Base-by-base conservation (phyloP, 768 basidiomycete species). In the Nidularia pulvinata region DNA sequence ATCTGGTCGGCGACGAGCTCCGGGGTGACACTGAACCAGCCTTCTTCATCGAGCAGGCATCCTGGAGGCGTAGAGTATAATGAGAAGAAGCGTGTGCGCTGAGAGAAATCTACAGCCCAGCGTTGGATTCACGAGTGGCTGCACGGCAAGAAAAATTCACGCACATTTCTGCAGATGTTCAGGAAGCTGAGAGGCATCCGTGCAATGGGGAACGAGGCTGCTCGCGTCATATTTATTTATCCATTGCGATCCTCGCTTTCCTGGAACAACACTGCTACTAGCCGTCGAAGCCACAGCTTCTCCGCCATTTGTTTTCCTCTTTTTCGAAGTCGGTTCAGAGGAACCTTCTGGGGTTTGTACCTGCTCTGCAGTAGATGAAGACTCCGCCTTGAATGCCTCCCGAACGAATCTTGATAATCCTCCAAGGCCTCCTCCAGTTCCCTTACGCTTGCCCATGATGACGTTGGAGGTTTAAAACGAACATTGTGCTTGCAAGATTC, bases 11-110 rank as follows among this genome's bases (percentile, higher is more conserved):
- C 97, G n/a, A 99, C 85, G 37, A 79, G 79, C 62, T 98, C 95
- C 0, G 97, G 96, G 0, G 97, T 99, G 54, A 98, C 88, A 56
- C 91, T 94, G 70, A 90, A 98, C 96, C 95, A 98, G n/a, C 96
- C 96, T 66, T 96, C 93, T 59, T 91, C 85, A 58, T 98, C 97
- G 9, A 98, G 74, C 2, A 97, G 76, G 64, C 94, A 93, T 0
- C 95, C 94, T 0, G 79, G 76, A 9, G 69, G 68, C 14, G 84
- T 69, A 25, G 86, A 81, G 60, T 93, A 95, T 33, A 84, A 71
- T 0, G 89, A 89, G 66, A 98, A 94, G 58, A 84, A 86, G 1
- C 93, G 84, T 51, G 83, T 78, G 33, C 96, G 79, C 67, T 98
- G 96, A 5, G 80, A 80, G 64, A 90, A 98, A 67, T 98, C 95